Evolutionary conservation across 305 asterid species (phyloP).

Genomic region (Fraxinus velutina): DNA sequence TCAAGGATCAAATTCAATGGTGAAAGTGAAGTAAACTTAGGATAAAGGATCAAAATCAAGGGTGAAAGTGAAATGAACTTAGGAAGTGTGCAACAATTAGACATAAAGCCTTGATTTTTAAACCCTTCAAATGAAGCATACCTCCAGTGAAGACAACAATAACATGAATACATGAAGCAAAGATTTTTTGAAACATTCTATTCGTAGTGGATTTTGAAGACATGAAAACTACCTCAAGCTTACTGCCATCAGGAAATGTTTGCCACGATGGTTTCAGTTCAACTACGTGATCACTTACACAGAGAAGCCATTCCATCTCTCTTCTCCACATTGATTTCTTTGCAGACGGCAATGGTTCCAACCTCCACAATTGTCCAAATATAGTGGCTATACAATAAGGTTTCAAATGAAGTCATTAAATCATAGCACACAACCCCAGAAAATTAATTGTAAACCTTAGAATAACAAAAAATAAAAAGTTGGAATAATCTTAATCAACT

Average conservation of each 20-base stretch:
- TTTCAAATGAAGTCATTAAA: not conserved
- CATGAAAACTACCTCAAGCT: conserved; percentile 62
- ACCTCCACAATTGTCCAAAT: conserved; percentile 88
- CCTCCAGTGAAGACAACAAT: not conserved
- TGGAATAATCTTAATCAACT: not conserved
- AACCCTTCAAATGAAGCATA: not conserved
- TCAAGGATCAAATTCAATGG: not conserved
- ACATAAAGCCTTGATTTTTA: not conserved
- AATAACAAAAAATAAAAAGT: not conserved
- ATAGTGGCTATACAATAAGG: conserved; percentile 52
- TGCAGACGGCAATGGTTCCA: conserved; percentile 71
- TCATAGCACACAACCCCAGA: not conserved
- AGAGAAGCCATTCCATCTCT: conserved; percentile 85
- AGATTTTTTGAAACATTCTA: not conserved
- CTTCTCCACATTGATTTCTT: conserved; percentile 84
- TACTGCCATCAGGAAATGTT: conserved; percentile 72
- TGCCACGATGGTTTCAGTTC: conserved; percentile 80
- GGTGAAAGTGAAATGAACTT: not conserved
- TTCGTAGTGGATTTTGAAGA: not conserved
- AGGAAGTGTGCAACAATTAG: not conserved
- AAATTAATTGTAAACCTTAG: not conserved
- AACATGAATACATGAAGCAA: not conserved
- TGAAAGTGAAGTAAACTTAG: not conserved
- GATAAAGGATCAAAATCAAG: not conserved
- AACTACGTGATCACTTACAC: conserved; percentile 75